These are phyloP conservation scores for Saturnispora silvae DNA, from an alignment of 805 yeast species.

Conservation along the genomic window DNA sequence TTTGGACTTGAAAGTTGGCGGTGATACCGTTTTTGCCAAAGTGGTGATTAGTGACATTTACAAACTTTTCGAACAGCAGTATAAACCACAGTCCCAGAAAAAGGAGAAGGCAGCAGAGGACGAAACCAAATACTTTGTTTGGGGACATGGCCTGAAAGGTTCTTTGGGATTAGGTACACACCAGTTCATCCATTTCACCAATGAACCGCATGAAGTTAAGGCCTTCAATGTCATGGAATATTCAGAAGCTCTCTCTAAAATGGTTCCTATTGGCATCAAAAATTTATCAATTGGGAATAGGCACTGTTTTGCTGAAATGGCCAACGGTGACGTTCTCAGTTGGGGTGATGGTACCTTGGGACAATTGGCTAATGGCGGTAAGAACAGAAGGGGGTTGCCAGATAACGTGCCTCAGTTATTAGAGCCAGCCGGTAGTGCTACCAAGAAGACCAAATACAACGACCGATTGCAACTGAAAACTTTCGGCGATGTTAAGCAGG, in stretches of 20 bases:
- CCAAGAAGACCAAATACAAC: background rate
- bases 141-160: slow-evolving; percentile 82
- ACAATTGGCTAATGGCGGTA: slow-evolving; percentile 78
- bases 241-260: slow-evolving; percentile 33
- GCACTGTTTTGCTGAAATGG: slow-evolving; percentile 51
- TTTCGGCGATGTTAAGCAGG: slow-evolving; percentile 1
- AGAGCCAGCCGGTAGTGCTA: slow-evolving; percentile 35
- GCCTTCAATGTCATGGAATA: slow-evolving; percentile 42
- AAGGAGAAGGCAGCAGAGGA: slow-evolving; percentile 12
- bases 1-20: slow-evolving; percentile 54
- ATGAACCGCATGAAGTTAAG: slow-evolving; percentile 52
- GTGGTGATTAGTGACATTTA: slow-evolving; percentile 28
- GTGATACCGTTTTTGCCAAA: slow-evolving; percentile 49
- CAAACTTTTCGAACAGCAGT: slow-evolving; percentile 25
- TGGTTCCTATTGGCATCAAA: slow-evolving; percentile 38
- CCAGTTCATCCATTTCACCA: slow-evolving; percentile 55
- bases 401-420: slow-evolving; percentile 41
- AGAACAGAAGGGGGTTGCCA: slow-evolving; percentile 48
- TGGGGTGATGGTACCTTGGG: slow-evolving; percentile 85
- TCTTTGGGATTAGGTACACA: slow-evolving; percentile 68
- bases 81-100: slow-evolving; percentile 11
- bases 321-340: slow-evolving; percentile 52
- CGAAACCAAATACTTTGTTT: slow-evolving; percentile 33
- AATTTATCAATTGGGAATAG: slow-evolving; percentile 52
- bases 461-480: background rate